Evolutionary conservation across 164 flowering plant genomes (phyloP), one percentile per base, ranked within the genome.

Genomic region (Magnolia changhungtana): DNA sequence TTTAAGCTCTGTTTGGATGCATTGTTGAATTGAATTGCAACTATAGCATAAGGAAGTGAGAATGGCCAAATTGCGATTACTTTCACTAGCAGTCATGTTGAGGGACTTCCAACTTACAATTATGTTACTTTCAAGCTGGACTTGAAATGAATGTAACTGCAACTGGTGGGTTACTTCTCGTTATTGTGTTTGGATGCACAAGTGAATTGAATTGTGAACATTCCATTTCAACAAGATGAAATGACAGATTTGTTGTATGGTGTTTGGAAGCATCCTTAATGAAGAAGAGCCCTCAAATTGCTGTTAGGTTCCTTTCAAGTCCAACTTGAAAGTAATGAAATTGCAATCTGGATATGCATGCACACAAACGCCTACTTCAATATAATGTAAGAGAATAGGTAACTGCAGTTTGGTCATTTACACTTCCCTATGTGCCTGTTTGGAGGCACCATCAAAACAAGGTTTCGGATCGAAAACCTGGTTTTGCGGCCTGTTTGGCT

Each of bases 211-310:
- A 11, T 55, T 55, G 61, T 55, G 18, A 55, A 2, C 61, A 11
- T 16, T 11, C 16, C 61, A 55, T 16, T 55, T 55, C 1, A 37
- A 37, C 45, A 3, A 37, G 45, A 37, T 3, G 45, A 37, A 37
- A 3, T 5, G 7, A 37, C 45, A 37, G 45, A 37, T 37, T 37
- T 55, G 13, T 1, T 16, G 8, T 67, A 63, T 20, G 16, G 37
- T 9, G 1, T 9, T 52, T 72, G 20, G n/a, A 11, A 10, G 8
- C 0, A 13, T 20, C 2, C 18, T 64, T 37, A 3, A 50, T 11
- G 50, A 18, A 37, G 45, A 37, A 37, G 31, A 52, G 74, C n/a
- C 45, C 59, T 58, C 14, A 55, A 61, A 70, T 71, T 77, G 49
- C 23, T 24, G 29, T 18, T 13, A 52, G 9, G 23, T 50, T 65